Conservation (phyloP, 139 green algal genomes). For the Closterium sp. region DNA sequence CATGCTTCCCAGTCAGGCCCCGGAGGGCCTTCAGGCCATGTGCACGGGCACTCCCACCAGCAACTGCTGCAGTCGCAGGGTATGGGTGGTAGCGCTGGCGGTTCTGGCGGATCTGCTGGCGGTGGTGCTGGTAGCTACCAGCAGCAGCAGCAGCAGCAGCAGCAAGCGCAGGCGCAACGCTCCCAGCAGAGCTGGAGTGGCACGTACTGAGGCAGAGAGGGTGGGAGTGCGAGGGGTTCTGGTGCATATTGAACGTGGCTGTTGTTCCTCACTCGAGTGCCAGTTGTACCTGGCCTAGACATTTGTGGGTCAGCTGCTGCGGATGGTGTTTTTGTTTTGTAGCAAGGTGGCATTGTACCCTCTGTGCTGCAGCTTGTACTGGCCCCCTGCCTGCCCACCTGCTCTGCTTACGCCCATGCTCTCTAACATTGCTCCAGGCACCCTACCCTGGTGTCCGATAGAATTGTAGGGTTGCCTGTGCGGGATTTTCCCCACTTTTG, state of each 20-base stretch:
- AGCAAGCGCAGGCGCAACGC: neutral
- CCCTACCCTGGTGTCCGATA: neutral
- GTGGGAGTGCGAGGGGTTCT: neutral
- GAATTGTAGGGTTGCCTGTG: neutral
- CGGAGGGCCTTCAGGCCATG: neutral
- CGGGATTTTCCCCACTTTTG: neutral
- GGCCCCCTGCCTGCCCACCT: neutral
- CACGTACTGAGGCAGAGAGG: neutral
- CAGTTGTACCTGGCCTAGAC: neutral
- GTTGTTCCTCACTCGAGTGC: neutral
- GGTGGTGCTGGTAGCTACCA: neutral
- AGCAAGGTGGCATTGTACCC: neutral
- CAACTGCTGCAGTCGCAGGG: slow-evolving; percentile 10
- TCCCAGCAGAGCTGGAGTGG: slow-evolving; percentile 1
- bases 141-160: neutral
- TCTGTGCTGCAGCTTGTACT: neutral
- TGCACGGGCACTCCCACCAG: neutral
- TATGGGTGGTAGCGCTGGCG: neutral
- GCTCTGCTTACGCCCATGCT: neutral
- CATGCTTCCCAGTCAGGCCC: neutral
- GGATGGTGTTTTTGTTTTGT: neutral
- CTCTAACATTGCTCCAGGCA: neutral
- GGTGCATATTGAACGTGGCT: neutral
- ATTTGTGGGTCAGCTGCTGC: neutral
- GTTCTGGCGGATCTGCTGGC: neutral